Conservation (phyloP, 257 asterid species). For the Osmanthus fragrans region DNA sequence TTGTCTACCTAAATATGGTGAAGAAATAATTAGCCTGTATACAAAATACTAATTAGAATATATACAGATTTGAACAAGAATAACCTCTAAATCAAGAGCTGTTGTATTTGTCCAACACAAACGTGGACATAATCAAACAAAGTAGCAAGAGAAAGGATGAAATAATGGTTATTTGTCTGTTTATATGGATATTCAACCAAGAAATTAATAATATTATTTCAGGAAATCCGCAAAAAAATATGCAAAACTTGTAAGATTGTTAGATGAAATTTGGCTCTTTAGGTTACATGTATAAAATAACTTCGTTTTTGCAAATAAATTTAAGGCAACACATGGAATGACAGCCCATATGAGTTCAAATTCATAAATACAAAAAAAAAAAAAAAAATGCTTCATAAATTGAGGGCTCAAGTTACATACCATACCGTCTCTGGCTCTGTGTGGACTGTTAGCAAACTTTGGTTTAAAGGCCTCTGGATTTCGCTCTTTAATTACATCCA, state of each 20-base stretch:
- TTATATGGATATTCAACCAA: neutral
- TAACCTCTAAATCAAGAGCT: too few species aligned
- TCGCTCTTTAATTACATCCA: slow-evolving; percentile 49
- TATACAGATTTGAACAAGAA: too few species aligned
- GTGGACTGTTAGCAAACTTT: slow-evolving; percentile 59
- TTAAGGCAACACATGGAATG: neutral
- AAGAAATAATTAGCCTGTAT: too few species aligned
- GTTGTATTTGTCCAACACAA: too few species aligned
- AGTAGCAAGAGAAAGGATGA: neutral
- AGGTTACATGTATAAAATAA: neutral
- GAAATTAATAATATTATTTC: too few species aligned
- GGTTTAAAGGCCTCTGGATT: slow-evolving; percentile 70
- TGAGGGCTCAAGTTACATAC: slow-evolving; percentile 41
- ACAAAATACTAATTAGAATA: too few species aligned
- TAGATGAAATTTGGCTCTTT: neutral
- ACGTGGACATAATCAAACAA: neutral
- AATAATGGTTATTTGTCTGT: neutral
- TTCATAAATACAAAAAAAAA: neutral
- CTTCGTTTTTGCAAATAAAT: neutral
- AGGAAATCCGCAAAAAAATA: neutral
- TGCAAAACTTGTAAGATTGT: neutral
- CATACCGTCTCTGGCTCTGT: slow-evolving; percentile 42
- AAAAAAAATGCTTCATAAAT: slow-evolving; percentile 5
- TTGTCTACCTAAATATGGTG: too few species aligned
- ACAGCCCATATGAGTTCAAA: slow-evolving; percentile 2